Percentiles rank a stretch among this genome's conserved stretches.
Conservation (phyloP, 1,284 basidiomycete genomes). For the Schizophyllum amplum region DNA sequence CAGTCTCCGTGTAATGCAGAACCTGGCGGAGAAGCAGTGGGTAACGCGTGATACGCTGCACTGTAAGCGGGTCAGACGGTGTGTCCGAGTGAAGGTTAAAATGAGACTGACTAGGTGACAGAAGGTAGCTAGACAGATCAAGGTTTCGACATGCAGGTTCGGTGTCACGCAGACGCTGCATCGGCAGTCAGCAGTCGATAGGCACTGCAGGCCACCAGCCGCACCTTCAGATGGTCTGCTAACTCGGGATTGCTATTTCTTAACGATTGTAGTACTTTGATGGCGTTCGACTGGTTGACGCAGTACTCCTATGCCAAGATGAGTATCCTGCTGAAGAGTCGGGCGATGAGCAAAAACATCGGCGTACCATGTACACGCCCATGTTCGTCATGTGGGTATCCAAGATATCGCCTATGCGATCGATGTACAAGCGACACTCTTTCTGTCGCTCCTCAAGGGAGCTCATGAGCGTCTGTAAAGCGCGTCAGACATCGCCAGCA, state of each 20-base stretch:
- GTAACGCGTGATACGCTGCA: conserved; percentile 94
- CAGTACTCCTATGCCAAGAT: conserved; percentile 70
- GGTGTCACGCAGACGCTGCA: conserved; percentile 56
- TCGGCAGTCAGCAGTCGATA: conserved; percentile 1
- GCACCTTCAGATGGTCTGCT: conserved; percentile 62
- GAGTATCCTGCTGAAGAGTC: background rate
- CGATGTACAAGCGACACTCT: conserved; percentile 83
- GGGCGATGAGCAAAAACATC: conserved; percentile 8
- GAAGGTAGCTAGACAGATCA: conserved; percentile 85
- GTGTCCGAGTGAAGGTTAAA: background rate
- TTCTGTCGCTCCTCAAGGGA: conserved; percentile 88
- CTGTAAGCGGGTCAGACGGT: conserved; percentile 27
- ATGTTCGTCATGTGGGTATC: conserved; percentile 69
- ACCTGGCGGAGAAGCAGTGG: conserved; percentile 85
- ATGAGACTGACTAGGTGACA: conserved; percentile 71
- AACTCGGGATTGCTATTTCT: conserved; percentile 63
- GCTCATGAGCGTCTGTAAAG: conserved; percentile 64
- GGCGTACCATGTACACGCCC: conserved; percentile 70
- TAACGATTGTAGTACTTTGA: conserved; percentile 71
- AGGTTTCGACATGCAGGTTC: conserved; percentile 75
- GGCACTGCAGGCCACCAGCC: too few species aligned
- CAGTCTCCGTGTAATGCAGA: conserved; percentile 66
- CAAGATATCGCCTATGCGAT: conserved; percentile 82
- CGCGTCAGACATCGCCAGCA: background rate
- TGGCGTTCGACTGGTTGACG: conserved; percentile 79